Base-by-base conservation (phyloP, 257 asterid genomes). In the Ballota nigra region DNA sequence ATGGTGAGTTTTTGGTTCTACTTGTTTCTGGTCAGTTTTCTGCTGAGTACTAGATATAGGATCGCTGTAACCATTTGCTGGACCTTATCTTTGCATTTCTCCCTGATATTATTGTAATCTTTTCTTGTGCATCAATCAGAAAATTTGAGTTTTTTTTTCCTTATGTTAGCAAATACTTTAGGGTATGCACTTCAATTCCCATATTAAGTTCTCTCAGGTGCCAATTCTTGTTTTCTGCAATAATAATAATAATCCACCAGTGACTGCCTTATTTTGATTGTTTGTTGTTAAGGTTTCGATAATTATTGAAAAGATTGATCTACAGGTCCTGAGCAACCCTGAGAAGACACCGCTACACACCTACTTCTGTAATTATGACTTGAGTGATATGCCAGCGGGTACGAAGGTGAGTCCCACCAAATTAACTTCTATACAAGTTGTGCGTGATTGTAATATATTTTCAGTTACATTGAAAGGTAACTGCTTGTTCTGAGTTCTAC, bases 321-420 rank as follows among this genome's bases (percentile, higher is more conserved):
- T 8, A 20, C 85, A 91, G 97, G 96, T 91, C 69, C 82, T 91
- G 72, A 91, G 97, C 87, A 91, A 91, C 76, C 97, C 97, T 8
- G 97, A 91, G 80, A 88, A 83, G 83, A 91, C 97, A 56, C 97
- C 97, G 34, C 62, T 91, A 6, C 97, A 91, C 69, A 85, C 97
- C 40, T 88, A 82, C 87, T 84, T 88, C 43, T 91, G 96, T 77
- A 84, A 80, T 72, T 91, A 91, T 45, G 94, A 91, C 71, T 83
- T 91, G 71, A 89, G 89, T 77, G 97, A 91, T 73, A 91, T 91
- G 97, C 97, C 97, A 29, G 84, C 85, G 61, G 96, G 97, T 68
- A 85, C 94, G 41, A 91, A 91, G 94, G 97, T 88, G 69, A 75
- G 84, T 68, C 57, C 31, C 68, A 38, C 10, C 28, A 57, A 40